A percentile compares a stretch with the other conserved stretches of the same genome.
Evolutionary conservation across 2,329 filamentous ascomycete genomes (phyloP).

Genomic region (Penicillium sp.): DNA sequence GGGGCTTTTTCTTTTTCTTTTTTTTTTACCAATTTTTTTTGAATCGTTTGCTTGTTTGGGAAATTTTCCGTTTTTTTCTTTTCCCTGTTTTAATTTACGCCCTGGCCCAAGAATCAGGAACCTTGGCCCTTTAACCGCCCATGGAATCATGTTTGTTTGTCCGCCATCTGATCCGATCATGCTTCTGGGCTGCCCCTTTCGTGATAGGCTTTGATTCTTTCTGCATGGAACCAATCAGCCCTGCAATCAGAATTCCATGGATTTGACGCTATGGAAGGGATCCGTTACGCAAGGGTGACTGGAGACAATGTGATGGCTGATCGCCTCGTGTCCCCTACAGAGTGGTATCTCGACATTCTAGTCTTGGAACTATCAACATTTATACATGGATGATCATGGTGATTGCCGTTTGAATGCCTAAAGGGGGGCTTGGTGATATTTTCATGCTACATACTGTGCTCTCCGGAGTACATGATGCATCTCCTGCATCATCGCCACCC

Average conservation of each 20-base stretch:
- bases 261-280: background rate
- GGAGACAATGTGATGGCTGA: slow-evolving; percentile 20
- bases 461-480: slow-evolving; percentile 26
- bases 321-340: slow-evolving; percentile 3
- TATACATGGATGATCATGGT: too few species aligned
- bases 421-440: slow-evolving; percentile 1
- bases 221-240: slow-evolving; percentile 14
- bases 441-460: slow-evolving; percentile 15
- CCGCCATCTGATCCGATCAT: slow-evolving; percentile 14
- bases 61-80: background rate
- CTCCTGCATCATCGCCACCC: slow-evolving; percentile 22
- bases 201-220: slow-evolving; percentile 4
- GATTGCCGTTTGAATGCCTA: too few species aligned
- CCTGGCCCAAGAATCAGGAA: slow-evolving; percentile 14
- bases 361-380: too few species aligned
- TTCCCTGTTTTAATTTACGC: slow-evolving; percentile 1
- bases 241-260: slow-evolving; percentile 15
- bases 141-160: too few species aligned
- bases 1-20: slow-evolving; percentile 10
- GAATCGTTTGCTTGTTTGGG: background rate
- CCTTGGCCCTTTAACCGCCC: slow-evolving; percentile 16
- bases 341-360: background rate
- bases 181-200: slow-evolving; percentile 8
- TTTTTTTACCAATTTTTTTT: slow-evolving; percentile 2
- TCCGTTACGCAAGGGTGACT: slow-evolving; percentile 24